These are phyloP conservation scores for Teunomyces panamensis DNA, from an alignment of 805 yeast genomes.

Conservation along the genomic window DNA sequence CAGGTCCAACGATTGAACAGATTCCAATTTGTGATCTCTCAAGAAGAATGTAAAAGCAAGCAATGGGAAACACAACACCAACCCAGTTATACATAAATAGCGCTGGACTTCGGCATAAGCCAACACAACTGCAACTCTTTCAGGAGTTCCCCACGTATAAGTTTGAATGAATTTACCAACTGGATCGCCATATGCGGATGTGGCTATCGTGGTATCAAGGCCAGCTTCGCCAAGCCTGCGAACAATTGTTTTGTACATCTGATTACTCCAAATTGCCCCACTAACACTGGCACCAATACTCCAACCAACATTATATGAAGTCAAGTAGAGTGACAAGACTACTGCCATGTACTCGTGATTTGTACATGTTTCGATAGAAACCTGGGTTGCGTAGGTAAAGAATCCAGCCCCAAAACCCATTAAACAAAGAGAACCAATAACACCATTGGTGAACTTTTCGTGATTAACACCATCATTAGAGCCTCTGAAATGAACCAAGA, in stretches of 20 bases:
- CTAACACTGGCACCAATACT: conserved; percentile 63
- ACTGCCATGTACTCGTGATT: conserved; percentile 66
- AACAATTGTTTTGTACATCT: conserved; percentile 44
- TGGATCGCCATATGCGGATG: conserved; percentile 53
- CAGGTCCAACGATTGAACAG: conserved; percentile 28
- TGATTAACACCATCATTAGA: conserved; percentile 35
- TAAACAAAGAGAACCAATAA: conserved; percentile 64
- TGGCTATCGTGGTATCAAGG: conserved; percentile 38
- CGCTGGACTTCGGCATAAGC: conserved; percentile 61
- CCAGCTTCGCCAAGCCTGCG: conserved; percentile 25
- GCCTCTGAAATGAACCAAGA: conserved; percentile 56
- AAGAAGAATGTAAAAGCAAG: conserved; percentile 45
- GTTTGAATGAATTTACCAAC: conserved; percentile 39
- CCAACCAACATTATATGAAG: conserved; percentile 59
- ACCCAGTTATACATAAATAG: conserved; percentile 53
- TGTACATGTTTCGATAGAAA: conserved; percentile 55
- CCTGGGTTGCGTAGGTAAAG: conserved; percentile 63
- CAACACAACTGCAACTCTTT: conserved; percentile 52
- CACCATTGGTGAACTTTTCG: conserved; percentile 41
- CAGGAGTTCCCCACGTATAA: conserved; percentile 63
- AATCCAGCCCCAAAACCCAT: conserved; percentile 75
- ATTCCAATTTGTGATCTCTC: conserved; percentile 49
- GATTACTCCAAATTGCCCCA: conserved; percentile 71
- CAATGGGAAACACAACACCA: conserved; percentile 53
- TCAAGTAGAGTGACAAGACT: conserved; percentile 53